A percentile compares a stretch with the other conserved stretches of the same genome.
Evolutionary conservation across 148 eudicot species (phyloP).

Genomic region (Gaultheria prostrata): DNA sequence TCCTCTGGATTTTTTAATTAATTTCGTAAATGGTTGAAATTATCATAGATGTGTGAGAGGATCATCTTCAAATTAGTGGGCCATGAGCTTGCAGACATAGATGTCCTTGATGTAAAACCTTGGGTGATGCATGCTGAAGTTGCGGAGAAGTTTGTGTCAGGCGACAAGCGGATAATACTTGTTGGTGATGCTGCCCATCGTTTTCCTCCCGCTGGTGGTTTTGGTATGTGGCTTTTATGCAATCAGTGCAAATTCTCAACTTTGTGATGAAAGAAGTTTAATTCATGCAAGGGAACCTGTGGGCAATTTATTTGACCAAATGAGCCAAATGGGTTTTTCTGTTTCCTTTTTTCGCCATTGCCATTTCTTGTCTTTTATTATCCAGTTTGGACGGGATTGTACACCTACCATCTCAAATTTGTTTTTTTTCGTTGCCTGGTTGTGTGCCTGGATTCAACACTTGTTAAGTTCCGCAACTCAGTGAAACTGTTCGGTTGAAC

Average conservation of each 20-base stretch:
- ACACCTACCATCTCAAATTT: background rate
- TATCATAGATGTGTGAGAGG: constrained; percentile 70
- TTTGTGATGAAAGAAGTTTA: background rate
- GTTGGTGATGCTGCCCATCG: constrained; percentile 98
- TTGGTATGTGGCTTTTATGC: constrained; percentile 48
- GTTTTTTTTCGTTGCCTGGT: background rate
- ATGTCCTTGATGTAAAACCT: constrained; percentile 77
- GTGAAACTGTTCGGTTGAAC: background rate
- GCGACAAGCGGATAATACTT: constrained; percentile 58
- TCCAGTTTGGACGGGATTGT: background rate
- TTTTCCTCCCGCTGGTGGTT: constrained; percentile 99
- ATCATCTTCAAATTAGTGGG: constrained; percentile 76
- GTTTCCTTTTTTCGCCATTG: background rate
- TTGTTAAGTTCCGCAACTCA: background rate
- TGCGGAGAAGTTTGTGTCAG: constrained; percentile 67
- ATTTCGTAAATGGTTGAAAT: constrained; percentile 13
- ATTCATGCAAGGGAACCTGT: constrained; percentile 5
- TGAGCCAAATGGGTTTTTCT: too few relatives aligned
- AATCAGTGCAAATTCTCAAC: background rate
- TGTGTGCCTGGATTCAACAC: background rate
- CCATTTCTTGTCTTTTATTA: background rate
- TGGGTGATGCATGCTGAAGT: constrained; percentile 99
- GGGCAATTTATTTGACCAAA: background rate
- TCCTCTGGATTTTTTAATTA: background rate
- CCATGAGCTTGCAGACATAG: constrained; percentile 71